Percentiles rank a stretch among this genome's conserved stretches.
phyloP scores from a whole-genome alignment of 2,329 filamentous ascomycete genomes.

The Dothidotthia symphoricarpi region DNA sequence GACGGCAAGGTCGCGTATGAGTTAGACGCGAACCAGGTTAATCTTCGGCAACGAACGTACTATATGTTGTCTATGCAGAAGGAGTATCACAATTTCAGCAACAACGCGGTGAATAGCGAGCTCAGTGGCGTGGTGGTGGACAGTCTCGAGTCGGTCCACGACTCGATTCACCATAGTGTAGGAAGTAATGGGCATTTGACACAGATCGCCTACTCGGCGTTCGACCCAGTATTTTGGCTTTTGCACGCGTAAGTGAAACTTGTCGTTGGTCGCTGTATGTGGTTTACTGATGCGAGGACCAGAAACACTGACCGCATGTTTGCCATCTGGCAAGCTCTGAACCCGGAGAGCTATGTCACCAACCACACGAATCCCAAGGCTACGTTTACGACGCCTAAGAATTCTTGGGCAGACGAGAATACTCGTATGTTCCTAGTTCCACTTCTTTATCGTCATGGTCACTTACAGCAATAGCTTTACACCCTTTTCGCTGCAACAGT shows the following conservation, averaged over 20 bases:
- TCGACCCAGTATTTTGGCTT: conserved; percentile 76
- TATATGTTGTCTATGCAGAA: conserved; percentile 58
- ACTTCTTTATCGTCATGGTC: background rate
- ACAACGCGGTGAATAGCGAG: conserved; percentile 50
- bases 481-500: conserved; percentile 63
- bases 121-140: conserved; percentile 7
- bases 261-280: no score
- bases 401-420: conserved; percentile 54
- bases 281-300: background rate
- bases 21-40: conserved; percentile 66
- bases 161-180: conserved; percentile 29
- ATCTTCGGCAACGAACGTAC: conserved; percentile 52
- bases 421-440: conserved; percentile 43
- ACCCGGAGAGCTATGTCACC: conserved; percentile 66
- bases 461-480: conserved; percentile 47
- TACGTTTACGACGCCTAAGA: conserved; percentile 61
- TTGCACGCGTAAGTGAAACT: conserved; percentile 56
- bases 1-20: conserved; percentile 20
- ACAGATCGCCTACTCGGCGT: conserved; percentile 72
- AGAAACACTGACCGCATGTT: conserved; percentile 72
- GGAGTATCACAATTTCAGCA: conserved; percentile 56
- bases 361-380: conserved; percentile 53
- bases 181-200: conserved; percentile 34
- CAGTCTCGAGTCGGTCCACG: conserved; percentile 31
- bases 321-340: conserved; percentile 73